Base-by-base conservation (phyloP, 495 filamentous ascomycete genomes). In the Parathielavia appendiculata region DNA sequence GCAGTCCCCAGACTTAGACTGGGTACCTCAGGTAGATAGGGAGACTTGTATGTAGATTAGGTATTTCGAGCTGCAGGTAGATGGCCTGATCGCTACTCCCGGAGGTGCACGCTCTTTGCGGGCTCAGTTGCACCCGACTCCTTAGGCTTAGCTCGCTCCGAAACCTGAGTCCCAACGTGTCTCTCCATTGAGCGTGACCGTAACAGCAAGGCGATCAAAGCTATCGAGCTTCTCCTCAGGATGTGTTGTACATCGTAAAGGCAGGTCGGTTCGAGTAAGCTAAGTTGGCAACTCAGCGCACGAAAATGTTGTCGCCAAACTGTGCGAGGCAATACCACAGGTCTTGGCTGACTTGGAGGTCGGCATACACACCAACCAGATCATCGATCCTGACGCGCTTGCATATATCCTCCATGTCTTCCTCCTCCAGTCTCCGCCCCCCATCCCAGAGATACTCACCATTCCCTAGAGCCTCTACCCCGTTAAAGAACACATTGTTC, bases 301-400 rank as follows among this genome's bases (percentile, higher is more conserved):
- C 13, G 17, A 45, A 45, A 45, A 13, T 45, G 19, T 45, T 22
- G 41, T 20, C 41, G 41, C 22, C 17, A 5, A 12, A 45, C 41
- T 19, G 22, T 12, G n/a, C 7, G 13, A 45, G 41, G 5, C 17
- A 8, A 45, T 45, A 45, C 41, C 41, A 45, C 6, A 20, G 7
- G 17, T 45, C 41, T 13, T n/a, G n/a, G 41, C n/a, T 20, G 41
- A 45, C 17, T 19, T 19, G 8, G 14, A 50, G 30, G 1, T 14
- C 16, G 8, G 47, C 47, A 50, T 50, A 50, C 17, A 50, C 20
- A 30, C 2, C 4, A 17, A 30, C 47, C 36, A 50, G 23, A 14
- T 20, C 30, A 36, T 36, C 32, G 30, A 50, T 50, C 47, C 32
- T 50, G 32, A 50, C 32, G 8, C 23, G 23, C 47, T 50, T 50